A percentile compares a stretch with the other conserved stretches of the same genome.
These are phyloP conservation scores for Phoma herbarum DNA, from an alignment of 2,329 filamentous ascomycete species.

Conservation along the genomic window DNA sequence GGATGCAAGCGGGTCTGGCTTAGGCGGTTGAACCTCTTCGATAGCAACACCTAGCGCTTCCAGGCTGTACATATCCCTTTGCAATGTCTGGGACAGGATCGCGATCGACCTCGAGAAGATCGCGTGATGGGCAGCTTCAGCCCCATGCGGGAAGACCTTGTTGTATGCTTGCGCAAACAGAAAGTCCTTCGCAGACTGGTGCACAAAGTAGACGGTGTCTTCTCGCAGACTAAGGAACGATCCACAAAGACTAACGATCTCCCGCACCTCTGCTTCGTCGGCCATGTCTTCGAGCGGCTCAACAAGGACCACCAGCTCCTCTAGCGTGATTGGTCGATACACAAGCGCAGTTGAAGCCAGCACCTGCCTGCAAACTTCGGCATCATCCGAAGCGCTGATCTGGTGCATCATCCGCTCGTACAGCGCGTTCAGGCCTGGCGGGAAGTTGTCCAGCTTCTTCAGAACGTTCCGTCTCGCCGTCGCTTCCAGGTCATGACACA, in stretches of 20 bases:
- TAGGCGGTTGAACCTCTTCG: too few species aligned
- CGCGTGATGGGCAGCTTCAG: slow-evolving; percentile 10
- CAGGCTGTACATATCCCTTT: slow-evolving; percentile 38
- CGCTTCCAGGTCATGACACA: slow-evolving; percentile 46
- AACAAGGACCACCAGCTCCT: slow-evolving; percentile 43
- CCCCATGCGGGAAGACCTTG: slow-evolving; percentile 46
- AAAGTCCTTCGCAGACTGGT: slow-evolving; percentile 58
- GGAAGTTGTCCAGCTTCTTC: slow-evolving; percentile 42
- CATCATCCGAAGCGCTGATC: slow-evolving; percentile 28
- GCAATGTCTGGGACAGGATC: slow-evolving; percentile 27
- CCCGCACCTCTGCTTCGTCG: too few species aligned
- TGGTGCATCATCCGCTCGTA: slow-evolving; percentile 53
- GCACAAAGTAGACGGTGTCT: too few species aligned
- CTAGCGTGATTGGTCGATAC: slow-evolving; percentile 51
- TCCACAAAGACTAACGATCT: too few species aligned
- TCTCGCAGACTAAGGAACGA: too few species aligned
- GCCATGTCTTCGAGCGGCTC: slow-evolving; percentile 20
- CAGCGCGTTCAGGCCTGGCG: slow-evolving; percentile 48
- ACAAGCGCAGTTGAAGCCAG: slow-evolving; percentile 37
- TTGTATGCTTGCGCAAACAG: slow-evolving; percentile 37
- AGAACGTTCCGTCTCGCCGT: slow-evolving; percentile 28
- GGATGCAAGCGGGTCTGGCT: too few species aligned
- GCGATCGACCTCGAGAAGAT: slow-evolving; percentile 46
- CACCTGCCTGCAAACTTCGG: background rate
- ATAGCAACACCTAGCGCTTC: slow-evolving; percentile 21